These are phyloP conservation scores for Poronia punctata DNA, from an alignment of 495 filamentous ascomycete genomes.

Conservation along the genomic window DNA sequence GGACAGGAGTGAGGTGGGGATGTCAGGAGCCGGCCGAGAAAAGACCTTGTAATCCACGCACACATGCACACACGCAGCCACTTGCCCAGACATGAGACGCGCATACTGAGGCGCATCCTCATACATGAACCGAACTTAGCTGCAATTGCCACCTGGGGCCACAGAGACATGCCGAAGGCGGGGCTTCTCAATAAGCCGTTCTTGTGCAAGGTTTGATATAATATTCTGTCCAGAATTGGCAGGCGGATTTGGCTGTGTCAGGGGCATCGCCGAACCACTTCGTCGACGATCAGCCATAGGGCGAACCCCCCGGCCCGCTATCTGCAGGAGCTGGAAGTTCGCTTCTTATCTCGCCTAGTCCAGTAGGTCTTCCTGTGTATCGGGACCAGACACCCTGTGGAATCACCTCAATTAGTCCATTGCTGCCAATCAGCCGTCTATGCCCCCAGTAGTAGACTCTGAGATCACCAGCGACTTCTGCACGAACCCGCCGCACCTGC, in stretches of 20 bases:
- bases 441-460: too few relatives aligned
- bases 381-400: constrained; percentile 1
- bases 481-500: constrained; percentile 6
- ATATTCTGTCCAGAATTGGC: constrained; percentile 8
- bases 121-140: too few relatives aligned
- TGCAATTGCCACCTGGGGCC: neutral
- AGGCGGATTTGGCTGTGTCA: constrained; percentile 4
- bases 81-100: too few relatives aligned
- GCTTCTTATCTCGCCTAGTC: too few relatives aligned
- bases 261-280: neutral
- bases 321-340: constrained; percentile 9
- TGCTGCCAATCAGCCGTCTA: neutral
- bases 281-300: neutral
- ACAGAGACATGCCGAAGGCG: constrained; percentile 7
- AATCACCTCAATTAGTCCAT: neutral
- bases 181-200: constrained; percentile 7
- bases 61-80: constrained; percentile 6
- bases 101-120: too few relatives aligned
- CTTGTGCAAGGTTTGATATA: constrained; percentile 1
- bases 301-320: too few relatives aligned
- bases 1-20: constrained; percentile 5
- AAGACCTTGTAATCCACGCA: constrained; percentile 4
- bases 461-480: too few relatives aligned
- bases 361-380: neutral
- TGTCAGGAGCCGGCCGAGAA: constrained; percentile 8